Evolutionary conservation across 352 stramenopile genomes (phyloP), one percentile per base, ranked within the genome.

Genomic region (Globisporangium yorkense): DNA sequence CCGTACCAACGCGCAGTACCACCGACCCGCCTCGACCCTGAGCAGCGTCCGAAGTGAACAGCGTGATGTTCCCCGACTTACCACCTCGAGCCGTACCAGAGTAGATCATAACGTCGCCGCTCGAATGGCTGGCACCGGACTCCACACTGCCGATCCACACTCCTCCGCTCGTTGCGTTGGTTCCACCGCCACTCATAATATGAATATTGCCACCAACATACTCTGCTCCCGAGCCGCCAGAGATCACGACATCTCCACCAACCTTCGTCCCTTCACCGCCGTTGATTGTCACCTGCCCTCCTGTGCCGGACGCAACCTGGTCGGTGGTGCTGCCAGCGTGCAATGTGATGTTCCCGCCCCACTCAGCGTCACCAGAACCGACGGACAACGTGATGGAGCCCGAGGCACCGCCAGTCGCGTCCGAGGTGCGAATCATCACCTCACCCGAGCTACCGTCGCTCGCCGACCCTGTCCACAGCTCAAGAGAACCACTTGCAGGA

Each of bases 191-290:
- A 40, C 66, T 74, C 43, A 51, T 59, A 16, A 72, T 43, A 5
- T 56, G 24, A 41, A 75, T 16, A 57, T 62, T 62, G 47, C 69
- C 69, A 21, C 69, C 69, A 47, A 58, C 56, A 16, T 62, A 61
- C 12, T 60, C 55, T 5, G 31, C 56, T n/a, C 67, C 65, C 29
- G 35, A 2, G n/a, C 67, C 67, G 35, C 64, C 57, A 24, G 57
- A 24, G 27, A 75, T 60, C 21, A 59, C 51, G 24, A 75, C 33
- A 33, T 67, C 67, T 3, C 67, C 67, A 1, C 67, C 67, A 46
- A 67, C 55, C 40, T 21, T 62, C 33, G 51, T 60, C 31, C 67
- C 67, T 43, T 48, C 64, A 27, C 68, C 68, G 29, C 68, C 59
- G 4, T 40, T 46, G 2, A 70, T 31, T 29, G 51, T 50, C 21